A percentile compares a stretch with the other conserved stretches of the same genome.
These are phyloP conservation scores for Bathelium albidoporum DNA, from an alignment of 495 filamentous ascomycete species.

Conservation along the genomic window DNA sequence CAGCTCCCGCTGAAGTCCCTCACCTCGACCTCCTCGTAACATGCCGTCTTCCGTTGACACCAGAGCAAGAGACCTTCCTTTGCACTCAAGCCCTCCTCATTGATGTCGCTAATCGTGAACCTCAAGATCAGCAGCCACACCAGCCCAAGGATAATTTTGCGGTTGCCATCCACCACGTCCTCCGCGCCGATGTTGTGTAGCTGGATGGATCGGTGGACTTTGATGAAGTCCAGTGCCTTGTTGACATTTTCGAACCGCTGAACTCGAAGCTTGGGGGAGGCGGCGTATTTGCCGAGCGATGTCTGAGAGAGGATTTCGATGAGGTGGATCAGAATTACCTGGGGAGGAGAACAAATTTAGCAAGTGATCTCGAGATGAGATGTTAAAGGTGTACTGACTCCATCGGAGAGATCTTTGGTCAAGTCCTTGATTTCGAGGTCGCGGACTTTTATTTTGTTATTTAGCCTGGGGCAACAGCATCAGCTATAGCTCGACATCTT, in stretches of 20 bases:
- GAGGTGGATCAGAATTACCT: constrained; percentile 92
- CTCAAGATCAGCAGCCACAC: constrained; percentile 97
- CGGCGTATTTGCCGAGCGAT: constrained; percentile 91
- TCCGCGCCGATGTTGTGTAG: constrained; percentile 98
- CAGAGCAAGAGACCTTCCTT: constrained; percentile 91
- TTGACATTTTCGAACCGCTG: constrained; percentile 99
- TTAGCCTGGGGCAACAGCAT: constrained; percentile 54
- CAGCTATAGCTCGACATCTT: background rate
- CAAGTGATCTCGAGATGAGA: background rate
- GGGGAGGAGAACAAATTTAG: constrained; percentile 4
- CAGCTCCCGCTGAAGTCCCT: constrained; percentile 89
- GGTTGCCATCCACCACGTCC: constrained; percentile 95
- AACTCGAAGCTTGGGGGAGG: constrained; percentile 88
- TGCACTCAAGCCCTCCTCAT: constrained; percentile 92
- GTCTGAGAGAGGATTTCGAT: constrained; percentile 91
- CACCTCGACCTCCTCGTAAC: constrained; percentile 92
- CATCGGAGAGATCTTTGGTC: constrained; percentile 81
- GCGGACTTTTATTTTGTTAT: constrained; percentile 77
- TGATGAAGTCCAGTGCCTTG: constrained; percentile 85
- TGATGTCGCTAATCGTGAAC: constrained; percentile 98
- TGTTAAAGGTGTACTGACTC: constrained; percentile 47
- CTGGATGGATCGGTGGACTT: constrained; percentile 68
- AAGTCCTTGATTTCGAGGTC: constrained; percentile 70
- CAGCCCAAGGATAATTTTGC: constrained; percentile 91
- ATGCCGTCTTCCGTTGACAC: constrained; percentile 98